Evolutionary conservation across 352 stramenopile genomes (phyloP).

Genomic region (Phytophthora foliorum): DNA sequence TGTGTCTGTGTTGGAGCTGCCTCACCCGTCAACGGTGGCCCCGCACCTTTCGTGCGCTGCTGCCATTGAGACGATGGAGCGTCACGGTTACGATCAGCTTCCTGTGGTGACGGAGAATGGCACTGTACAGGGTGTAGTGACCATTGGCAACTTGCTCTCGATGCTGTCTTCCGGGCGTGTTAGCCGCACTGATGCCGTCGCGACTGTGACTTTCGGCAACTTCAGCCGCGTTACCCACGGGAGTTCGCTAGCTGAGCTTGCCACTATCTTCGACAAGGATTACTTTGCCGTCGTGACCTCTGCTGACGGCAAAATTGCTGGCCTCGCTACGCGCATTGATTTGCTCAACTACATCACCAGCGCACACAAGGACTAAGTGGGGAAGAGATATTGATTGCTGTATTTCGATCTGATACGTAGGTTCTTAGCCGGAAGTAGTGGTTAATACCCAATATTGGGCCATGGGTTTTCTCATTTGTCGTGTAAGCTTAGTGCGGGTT

Average conservation of each 20-base stretch:
- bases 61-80: constrained; percentile 94
- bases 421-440: background rate
- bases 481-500: too few relatives aligned
- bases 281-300: constrained; percentile 94
- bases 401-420: background rate
- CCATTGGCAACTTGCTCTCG: constrained; percentile 95
- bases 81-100: constrained; percentile 89
- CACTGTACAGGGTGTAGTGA: constrained; percentile 93
- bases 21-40: constrained; percentile 90
- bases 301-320: constrained; percentile 83
- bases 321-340: constrained; percentile 96
- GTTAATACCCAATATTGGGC: too few relatives aligned
- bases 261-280: constrained; percentile 96
- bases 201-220: constrained; percentile 94
- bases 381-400: background rate
- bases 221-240: constrained; percentile 93
- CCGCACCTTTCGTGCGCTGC: constrained; percentile 90
- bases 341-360: constrained; percentile 96
- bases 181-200: constrained; percentile 82
- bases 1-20: constrained; percentile 78
- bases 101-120: constrained; percentile 79
- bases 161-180: constrained; percentile 91
- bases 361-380: constrained; percentile 29
- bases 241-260: constrained; percentile 91
- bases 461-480: too few relatives aligned